Conservation (phyloP, 345 rosid genomes). For the Kandelia obovata region DNA sequence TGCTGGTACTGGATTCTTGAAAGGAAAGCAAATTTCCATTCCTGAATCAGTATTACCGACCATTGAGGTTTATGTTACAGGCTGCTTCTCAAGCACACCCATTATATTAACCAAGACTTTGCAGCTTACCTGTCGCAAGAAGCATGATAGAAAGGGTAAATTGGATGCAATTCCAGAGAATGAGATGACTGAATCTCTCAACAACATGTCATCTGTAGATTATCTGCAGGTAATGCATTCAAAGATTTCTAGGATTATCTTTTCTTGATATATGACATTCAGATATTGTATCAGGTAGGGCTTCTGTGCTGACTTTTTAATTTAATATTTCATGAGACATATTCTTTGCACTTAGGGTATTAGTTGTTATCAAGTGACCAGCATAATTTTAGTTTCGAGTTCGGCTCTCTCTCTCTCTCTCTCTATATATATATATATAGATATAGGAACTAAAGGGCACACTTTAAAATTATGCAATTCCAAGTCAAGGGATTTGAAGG, state of each 20-base stretch:
- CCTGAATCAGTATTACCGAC: conserved; percentile 47
- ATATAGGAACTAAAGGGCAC: too few species aligned
- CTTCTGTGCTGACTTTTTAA: conserved; percentile 3
- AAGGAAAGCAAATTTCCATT: conserved; percentile 48
- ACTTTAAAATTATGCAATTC: too few species aligned
- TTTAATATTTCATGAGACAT: conserved; percentile 2
- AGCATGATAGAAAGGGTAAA: conserved; percentile 48
- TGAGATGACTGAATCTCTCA: conserved; percentile 47
- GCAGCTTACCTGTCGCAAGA: conserved; percentile 64
- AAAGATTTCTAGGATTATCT: background rate
- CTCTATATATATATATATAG: too few species aligned
- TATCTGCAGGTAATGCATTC: conserved; percentile 56
- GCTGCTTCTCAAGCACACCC: conserved; percentile 70
- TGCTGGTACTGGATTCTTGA: conserved; percentile 57
- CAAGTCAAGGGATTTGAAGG: too few species aligned
- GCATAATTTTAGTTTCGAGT: background rate
- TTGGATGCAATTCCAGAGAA: conserved; percentile 79
- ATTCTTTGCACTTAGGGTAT: conserved; percentile 2
- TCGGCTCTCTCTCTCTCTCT: too few species aligned
- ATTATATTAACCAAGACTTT: conserved; percentile 76
- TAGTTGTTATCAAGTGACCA: conserved; percentile 5
- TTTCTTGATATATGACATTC: background rate
- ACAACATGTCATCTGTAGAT: conserved; percentile 35
- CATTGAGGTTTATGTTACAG: conserved; percentile 83
- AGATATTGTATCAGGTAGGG: background rate